Percentiles rank a stretch among this genome's conserved stretches.
phyloP scores from a whole-genome alignment of 2,329 filamentous ascomycete species.

The Colletotrichum neosansevieriae region DNA sequence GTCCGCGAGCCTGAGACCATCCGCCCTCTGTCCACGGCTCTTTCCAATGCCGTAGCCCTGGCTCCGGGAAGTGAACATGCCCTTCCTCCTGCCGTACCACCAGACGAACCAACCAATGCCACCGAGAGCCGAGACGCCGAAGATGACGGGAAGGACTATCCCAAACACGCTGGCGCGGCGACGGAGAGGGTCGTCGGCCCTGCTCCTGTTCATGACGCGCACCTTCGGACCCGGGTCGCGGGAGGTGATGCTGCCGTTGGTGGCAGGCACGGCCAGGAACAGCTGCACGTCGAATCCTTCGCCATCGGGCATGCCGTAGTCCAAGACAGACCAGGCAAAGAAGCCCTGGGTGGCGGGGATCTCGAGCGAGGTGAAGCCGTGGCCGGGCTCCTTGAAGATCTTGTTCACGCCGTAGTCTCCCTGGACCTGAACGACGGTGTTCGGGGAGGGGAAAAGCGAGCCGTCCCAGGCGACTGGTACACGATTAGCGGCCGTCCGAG shows the following conservation, averaged over 20 bases:
- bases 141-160: conserved; percentile 36
- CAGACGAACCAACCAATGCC: conserved; percentile 36
- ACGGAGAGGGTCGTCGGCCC: not conserved
- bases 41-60: conserved; percentile 38
- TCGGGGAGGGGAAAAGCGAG: conserved; percentile 33
- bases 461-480: conserved; percentile 41
- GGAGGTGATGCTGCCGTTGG: conserved; percentile 27
- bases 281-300: conserved; percentile 34
- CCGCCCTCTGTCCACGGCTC: conserved; percentile 36
- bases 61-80: conserved; percentile 31
- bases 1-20: conserved; percentile 22
- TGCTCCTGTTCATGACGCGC: conserved; percentile 21
- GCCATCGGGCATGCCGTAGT: conserved; percentile 21
- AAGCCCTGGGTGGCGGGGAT: conserved; percentile 36
- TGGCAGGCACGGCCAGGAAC: conserved; percentile 31
- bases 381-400: conserved; percentile 19
- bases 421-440: conserved; percentile 35
- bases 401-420: conserved; percentile 36
- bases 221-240: conserved; percentile 36
- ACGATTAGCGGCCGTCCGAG: conserved; percentile 15
- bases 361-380: conserved; percentile 37
- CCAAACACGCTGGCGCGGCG: conserved; percentile 27
- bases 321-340: conserved; percentile 37
- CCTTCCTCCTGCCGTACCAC: conserved; percentile 34
- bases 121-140: conserved; percentile 30